Base-by-base conservation (phyloP, 257 asterid genomes). In the Solanum microdontum region DNA sequence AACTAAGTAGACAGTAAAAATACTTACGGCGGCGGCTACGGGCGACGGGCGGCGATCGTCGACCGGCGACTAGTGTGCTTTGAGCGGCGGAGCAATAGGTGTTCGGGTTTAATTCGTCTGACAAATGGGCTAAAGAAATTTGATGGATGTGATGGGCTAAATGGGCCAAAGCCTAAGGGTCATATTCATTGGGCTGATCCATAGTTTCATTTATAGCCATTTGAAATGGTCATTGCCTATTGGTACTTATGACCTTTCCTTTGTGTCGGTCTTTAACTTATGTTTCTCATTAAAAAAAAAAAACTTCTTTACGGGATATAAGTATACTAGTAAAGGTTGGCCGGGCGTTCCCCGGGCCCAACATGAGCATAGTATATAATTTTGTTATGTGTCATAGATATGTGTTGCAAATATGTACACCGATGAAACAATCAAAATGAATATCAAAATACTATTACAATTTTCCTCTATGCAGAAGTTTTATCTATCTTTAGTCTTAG, bases 261-360 rank as follows among this genome's bases (percentile, higher is more conserved):
- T 60, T 60, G 28, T 60, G 68, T 60, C 2, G 69, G 69, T 60
- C 13, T 62, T 62, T 62, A 62, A n/a, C 3, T 62, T 62, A 10
- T 62, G 69, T 62, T 9, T 0, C 28, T 60, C 30, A 0, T 60
- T 17, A 51, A 51, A n/a, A 62, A 11, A 8, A 21, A 23, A 8
- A 62, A 9, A 62, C 0, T 0, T 8, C 1, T 23, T n/a, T 4
- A 2, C 3, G 3, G 30, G 14, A n/a, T 62, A n/a, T 62, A 62
- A 62, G 15, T 4, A n/a, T 62, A n/a, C n/a, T n/a, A n/a, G n/a
- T n/a, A n/a, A n/a, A n/a, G n/a, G n/a, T n/a, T n/a, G n/a, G n/a
- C n/a, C n/a, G n/a, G n/a, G n/a, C n/a, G n/a, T n/a, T n/a, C n/a
- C n/a, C n/a, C n/a, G n/a, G n/a, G n/a, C n/a, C n/a, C n/a, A n/a